Evolutionary conservation across 768 basidiomycete genomes (phyloP).

Genomic region (Suillus subalutaceus): DNA sequence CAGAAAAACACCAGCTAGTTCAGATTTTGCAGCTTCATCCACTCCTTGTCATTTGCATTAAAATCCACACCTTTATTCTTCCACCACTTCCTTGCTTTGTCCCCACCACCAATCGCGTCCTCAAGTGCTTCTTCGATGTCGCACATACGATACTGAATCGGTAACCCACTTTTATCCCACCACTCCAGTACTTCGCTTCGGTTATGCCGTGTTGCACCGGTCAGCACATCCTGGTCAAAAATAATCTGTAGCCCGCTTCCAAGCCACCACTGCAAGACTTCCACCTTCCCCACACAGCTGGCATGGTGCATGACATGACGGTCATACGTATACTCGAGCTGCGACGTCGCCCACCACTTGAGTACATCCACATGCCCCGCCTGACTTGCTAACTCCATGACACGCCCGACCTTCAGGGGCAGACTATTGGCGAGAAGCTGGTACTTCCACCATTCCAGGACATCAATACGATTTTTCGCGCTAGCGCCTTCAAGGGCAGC

Average conservation of each 20-base stretch:
- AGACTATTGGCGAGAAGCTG: slow-evolving; percentile 52
- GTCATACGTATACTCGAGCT: slow-evolving; percentile 80
- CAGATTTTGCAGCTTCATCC: slow-evolving; percentile 81
- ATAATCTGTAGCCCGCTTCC: slow-evolving; percentile 74
- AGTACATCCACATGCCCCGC: slow-evolving; percentile 76
- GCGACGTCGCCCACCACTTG: slow-evolving; percentile 85
- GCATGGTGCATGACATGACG: slow-evolving; percentile 76
- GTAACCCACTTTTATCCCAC: slow-evolving; percentile 82
- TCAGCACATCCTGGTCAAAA: slow-evolving; percentile 80
- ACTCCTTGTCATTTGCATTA: slow-evolving; percentile 82
- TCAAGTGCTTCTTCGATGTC: slow-evolving; percentile 92
- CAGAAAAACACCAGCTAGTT: slow-evolving; percentile 44
- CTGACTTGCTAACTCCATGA: slow-evolving; percentile 83
- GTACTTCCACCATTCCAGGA: slow-evolving; percentile 84
- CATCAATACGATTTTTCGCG: slow-evolving; percentile 72
- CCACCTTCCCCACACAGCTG: slow-evolving; percentile 77
- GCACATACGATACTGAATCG: slow-evolving; percentile 86
- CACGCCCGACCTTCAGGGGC: slow-evolving; percentile 79
- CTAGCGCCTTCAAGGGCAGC: slow-evolving; percentile 80
- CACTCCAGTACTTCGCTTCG: slow-evolving; percentile 82
- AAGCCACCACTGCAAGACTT: slow-evolving; percentile 85
- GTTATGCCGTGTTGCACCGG: slow-evolving; percentile 80
- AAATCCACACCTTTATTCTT: slow-evolving; percentile 79
- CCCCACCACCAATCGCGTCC: slow-evolving; percentile 82
- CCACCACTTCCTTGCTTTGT: slow-evolving; percentile 81